These are phyloP conservation scores for Castanea crenata DNA, from an alignment of 306 rosid genomes.

Conservation along the genomic window DNA sequence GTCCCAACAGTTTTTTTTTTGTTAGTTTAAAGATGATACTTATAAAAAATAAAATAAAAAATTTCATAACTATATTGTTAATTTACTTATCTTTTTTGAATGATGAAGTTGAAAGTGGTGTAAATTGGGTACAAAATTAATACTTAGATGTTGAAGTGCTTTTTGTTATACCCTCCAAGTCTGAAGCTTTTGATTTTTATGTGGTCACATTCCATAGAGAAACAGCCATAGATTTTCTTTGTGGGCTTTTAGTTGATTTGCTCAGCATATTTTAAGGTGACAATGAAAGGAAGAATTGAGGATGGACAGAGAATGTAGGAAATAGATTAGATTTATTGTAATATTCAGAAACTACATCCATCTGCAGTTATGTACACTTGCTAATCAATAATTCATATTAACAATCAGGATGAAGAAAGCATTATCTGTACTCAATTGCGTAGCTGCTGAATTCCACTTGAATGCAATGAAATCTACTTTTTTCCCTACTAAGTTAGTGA, in stretches of 20 bases:
- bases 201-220: not conserved
- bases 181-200: not conserved
- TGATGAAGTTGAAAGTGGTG: not conserved
- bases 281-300: not conserved
- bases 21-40: too few relatives aligned
- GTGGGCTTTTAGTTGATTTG: not conserved
- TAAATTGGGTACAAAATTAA: not conserved
- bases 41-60: too few relatives aligned
- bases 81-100: not conserved
- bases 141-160: not conserved
- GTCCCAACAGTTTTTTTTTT: too few relatives aligned
- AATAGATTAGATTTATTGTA: not conserved
- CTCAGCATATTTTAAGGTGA: not conserved
- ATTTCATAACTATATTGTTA: not conserved
- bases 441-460: constrained; percentile 1
- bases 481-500: constrained; percentile 23
- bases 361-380: not conserved
- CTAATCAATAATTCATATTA: not conserved
- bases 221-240: not conserved
- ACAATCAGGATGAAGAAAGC: constrained; percentile 2
- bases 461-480: constrained; percentile 27
- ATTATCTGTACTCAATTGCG: not conserved
- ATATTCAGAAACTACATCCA: not conserved
- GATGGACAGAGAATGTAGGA: not conserved
- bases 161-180: not conserved